Evolutionary conservation across 176 grass and related monocot species (phyloP).

Genomic region (barley (Hordeum vulgare)): MorexV3_pseudomolecules_assembly NC_058521.1:17822352-17822851

Average conservation of each 20-base stretch:
- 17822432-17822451: background rate
- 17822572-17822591: background rate
- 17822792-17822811: background rate
- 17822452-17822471: background rate
- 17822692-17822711: background rate
- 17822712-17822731: background rate
- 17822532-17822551: background rate
- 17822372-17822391: background rate
- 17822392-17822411: background rate
- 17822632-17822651: background rate
- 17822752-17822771: slow-evolving; percentile 4
- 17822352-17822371: background rate
- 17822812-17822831: background rate
- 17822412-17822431: background rate
- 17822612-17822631: background rate
- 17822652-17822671: background rate
- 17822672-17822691: background rate
- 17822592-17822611: background rate
- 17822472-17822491: background rate
- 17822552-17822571: background rate
- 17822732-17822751: background rate
- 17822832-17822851: slow-evolving; percentile 51
- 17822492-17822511: background rate
- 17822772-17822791: background rate
- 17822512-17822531: background rate